Evolutionary conservation across 257 asterid species (phyloP), one percentile per base, ranked within the genome.

Genomic region (Schizonepeta tenuifolia): DNA sequence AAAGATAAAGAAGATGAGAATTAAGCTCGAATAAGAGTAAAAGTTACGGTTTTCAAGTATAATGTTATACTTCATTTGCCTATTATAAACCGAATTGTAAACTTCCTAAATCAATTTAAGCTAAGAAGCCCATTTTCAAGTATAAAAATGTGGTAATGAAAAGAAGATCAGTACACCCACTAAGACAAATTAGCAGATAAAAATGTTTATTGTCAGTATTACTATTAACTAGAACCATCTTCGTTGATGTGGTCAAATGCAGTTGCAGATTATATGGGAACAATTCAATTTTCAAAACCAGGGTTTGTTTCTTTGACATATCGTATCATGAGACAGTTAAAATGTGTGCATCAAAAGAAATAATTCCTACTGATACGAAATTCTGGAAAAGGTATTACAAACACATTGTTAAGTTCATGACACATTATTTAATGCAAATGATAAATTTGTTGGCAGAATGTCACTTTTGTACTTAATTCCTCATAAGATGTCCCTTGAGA

Each of bases 101-200:
- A 26, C 44, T 12, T 56, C 41, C 24, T 38, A 17, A 11, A 12
- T 58, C 59, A 44, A 49, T 40, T 1, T 36, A 18, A 56, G 56
- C 18, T 72, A 56, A 65, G 36, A 14, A 33, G 44, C 59, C 56
- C 26, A n/a, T n/a, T 40, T 66, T 7, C 15, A 40, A 69, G 75
- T 70, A 73, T 21, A 61, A 54, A 83, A 76, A 75, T 65, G 47
- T 6, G 15, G 58, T 35, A 75, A 69, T 11, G 6, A 46, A 47
- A 73, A 35, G 21, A 51, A 67, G 36, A 65, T 41, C 59, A 41
- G 40, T 6, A 62, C 6, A 38, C 43, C 35, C 36, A 2, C 63
- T 70, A 22, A 9, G n/a, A 67, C 44, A 53, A 9, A 18, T 22
- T 65, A 57, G 21, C 6, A 66, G 47, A 40, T n/a, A 47, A 56